A percentile compares a stretch with the other conserved stretches of the same genome.
Evolutionary conservation across 164 flowering plant genomes (phyloP).

Genomic region (Brasenia schreberi): DNA sequence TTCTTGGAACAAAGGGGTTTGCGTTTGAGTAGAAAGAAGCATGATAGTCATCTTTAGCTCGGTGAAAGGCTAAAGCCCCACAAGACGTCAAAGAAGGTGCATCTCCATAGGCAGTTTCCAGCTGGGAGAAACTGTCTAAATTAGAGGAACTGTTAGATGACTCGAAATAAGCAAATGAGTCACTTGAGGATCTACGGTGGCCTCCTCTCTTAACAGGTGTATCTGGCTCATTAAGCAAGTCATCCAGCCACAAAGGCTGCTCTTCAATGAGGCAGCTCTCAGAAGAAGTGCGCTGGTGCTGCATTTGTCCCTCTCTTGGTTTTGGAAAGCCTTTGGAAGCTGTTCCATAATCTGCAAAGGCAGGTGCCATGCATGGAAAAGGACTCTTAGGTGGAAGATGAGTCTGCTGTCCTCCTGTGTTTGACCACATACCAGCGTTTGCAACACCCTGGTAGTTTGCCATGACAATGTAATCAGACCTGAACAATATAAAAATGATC

Average conservation of each 20-base stretch:
- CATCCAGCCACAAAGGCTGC: conserved; percentile 93
- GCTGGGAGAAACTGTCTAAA: conserved; percentile 27
- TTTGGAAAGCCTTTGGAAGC: conserved; percentile 40
- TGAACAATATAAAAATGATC: conserved; percentile 6
- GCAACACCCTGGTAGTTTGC: conserved; percentile 54
- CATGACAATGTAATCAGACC: conserved; percentile 26
- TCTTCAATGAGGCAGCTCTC: conserved; percentile 71
- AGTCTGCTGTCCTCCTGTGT: conserved; percentile 42
- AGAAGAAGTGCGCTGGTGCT: conserved; percentile 77
- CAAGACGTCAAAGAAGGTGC: conserved; percentile 27
- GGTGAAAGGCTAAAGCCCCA: conserved; percentile 45
- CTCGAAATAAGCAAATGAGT: conserved; percentile 74
- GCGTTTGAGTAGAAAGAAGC: conserved; percentile 31
- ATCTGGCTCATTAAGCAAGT: conserved; percentile 88
- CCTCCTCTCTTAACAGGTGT: conserved; percentile 57
- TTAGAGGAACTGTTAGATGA: conserved; percentile 26
- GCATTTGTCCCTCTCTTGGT: conserved; percentile 40
- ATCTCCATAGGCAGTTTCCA: conserved; percentile 30
- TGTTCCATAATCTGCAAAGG: conserved; percentile 46
- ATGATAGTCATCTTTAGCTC: conserved; percentile 27
- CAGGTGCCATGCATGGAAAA: conserved; percentile 43
- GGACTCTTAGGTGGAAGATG: conserved; percentile 86
- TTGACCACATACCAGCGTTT: conserved; percentile 30
- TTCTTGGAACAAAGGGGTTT: conserved; percentile 20
- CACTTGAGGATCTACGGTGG: conserved; percentile 89